These are phyloP conservation scores for Apiospora marii DNA, from an alignment of 2,329 filamentous ascomycete species.

Conservation along the genomic window DNA sequence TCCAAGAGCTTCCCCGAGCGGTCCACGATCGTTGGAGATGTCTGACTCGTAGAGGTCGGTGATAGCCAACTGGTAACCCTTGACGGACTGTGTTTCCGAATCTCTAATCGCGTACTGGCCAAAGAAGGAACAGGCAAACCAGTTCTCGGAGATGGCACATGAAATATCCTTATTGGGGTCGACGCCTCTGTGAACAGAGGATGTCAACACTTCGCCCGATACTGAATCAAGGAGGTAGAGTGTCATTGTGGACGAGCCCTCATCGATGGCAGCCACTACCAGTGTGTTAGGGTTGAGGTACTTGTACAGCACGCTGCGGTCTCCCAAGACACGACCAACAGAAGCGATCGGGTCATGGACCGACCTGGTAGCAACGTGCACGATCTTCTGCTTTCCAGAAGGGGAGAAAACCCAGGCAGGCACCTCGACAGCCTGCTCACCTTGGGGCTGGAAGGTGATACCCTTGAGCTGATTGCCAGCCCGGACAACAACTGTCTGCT, in stretches of 20 bases:
- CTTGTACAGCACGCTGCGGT: conserved; percentile 95
- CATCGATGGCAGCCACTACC: conserved; percentile 74
- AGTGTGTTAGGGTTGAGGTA: conserved; percentile 90
- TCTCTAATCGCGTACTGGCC: conserved; percentile 66
- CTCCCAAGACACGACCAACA: conserved; percentile 90
- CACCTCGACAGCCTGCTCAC: conserved; percentile 51
- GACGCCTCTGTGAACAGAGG: conserved; percentile 74
- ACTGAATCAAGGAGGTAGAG: conserved; percentile 87
- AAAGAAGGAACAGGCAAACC: conserved; percentile 88
- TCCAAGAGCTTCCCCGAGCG: conserved; percentile 57
- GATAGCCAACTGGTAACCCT: conserved; percentile 86
- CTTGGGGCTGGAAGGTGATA: conserved; percentile 57
- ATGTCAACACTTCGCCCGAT: conserved; percentile 81
- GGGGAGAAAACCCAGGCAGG: conserved; percentile 78
- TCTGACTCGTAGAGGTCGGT: conserved; percentile 92
- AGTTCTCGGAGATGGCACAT: conserved; percentile 89
- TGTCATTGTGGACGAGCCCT: conserved; percentile 65
- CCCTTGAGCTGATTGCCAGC: conserved; percentile 62
- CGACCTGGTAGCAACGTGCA: conserved; percentile 72
- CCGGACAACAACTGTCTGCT: conserved; percentile 63
- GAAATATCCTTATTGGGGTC: conserved; percentile 78
- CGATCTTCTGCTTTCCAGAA: conserved; percentile 70
- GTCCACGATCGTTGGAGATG: conserved; percentile 82
- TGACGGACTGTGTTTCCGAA: conserved; percentile 64
- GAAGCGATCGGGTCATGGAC: conserved; percentile 89